Evolutionary conservation across 2,329 filamentous ascomycete genomes (phyloP), one percentile per base, ranked within the genome.

Genomic region (Orbilia brochopaga): DNA sequence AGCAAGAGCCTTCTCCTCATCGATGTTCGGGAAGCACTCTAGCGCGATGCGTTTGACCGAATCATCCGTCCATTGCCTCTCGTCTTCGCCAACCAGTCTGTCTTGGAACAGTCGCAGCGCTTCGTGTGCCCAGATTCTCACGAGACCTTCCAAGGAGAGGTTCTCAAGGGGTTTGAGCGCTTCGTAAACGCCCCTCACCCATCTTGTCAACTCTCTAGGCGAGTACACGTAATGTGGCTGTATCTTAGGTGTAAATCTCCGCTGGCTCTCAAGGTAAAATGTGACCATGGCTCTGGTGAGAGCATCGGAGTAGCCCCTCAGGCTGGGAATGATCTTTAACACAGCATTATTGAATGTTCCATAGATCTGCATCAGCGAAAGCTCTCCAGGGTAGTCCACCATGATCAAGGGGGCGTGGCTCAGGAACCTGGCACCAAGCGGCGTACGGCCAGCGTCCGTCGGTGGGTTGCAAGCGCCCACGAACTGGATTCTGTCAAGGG

Each of bases 171-270:
- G 94, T 73, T 90, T 87, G 75, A 99, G 96, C 0, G 94, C 93
- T 80, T 99, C 94, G 76, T 99, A 99, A 19, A 99, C 86, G 81
- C 95, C 94, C 75, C 95, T 90, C 30, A 96, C 93, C 94, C 94
- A 99, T 79, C 94, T 86, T 11, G 95, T 99, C 77, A 99, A 84
- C 79, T 99, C 94, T 88, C 94, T 91, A 78, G 94, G 94, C 79
- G 92, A 97, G 85, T 99, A 99, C 51, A 99, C 92, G 79, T 99
- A 99, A 79, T 99, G 94, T 0, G 94, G 94, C 78, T 99, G 94
- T 44, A 97, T 97, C 80, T 96, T 89, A 5, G 94, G 90, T 8
- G 94, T 99, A 78, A 99, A 99, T 58, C 90, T 86, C 77, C 91
- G 86, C 79, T 99, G 95, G 10, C 94, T 99, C 79, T 96, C 91